phyloP scores from a whole-genome alignment of 2,329 filamentous ascomycete genomes.

The Huntiella abstrusa region DNA sequence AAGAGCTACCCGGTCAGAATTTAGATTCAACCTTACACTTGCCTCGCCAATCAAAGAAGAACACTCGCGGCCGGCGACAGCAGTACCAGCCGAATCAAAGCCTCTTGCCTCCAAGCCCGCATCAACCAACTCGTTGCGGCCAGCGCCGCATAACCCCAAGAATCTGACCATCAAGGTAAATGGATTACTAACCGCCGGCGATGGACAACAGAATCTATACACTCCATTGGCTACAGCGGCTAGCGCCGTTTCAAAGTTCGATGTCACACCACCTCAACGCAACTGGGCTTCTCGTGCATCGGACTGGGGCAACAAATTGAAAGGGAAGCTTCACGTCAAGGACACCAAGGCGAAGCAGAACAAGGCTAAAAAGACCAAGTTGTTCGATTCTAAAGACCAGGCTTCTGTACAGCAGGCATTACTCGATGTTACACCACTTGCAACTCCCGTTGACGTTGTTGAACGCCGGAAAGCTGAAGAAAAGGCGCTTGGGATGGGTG shows the following conservation, averaged over 20 bases:
- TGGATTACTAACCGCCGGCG: too few species aligned
- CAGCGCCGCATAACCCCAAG: too few species aligned
- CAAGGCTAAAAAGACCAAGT: not conserved
- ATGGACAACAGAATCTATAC: not conserved
- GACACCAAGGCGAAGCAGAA: not conserved
- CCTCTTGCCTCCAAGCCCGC: too few species aligned
- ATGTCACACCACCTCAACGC: conserved; percentile 7
- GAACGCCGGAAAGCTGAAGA: not conserved
- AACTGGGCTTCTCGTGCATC: conserved; percentile 5
- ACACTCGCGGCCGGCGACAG: too few species aligned
- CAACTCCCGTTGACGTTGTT: not conserved
- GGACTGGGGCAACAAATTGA: conserved; percentile 5
- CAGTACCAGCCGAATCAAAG: too few species aligned
- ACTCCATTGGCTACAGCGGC: conserved; percentile 5
- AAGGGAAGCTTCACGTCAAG: not conserved
- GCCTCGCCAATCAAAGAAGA: too few species aligned
- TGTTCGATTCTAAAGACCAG: not conserved
- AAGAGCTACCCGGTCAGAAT: too few species aligned
- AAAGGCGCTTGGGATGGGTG: not conserved
- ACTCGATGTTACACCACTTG: not conserved
- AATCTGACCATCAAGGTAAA: too few species aligned
- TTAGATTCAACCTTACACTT: too few species aligned
- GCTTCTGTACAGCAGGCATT: not conserved
- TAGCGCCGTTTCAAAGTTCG: conserved; percentile 5
- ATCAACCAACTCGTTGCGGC: too few species aligned